Conservation (phyloP, 352 stramenopile genomes). For the Globisporangium cystogenes region DNA sequence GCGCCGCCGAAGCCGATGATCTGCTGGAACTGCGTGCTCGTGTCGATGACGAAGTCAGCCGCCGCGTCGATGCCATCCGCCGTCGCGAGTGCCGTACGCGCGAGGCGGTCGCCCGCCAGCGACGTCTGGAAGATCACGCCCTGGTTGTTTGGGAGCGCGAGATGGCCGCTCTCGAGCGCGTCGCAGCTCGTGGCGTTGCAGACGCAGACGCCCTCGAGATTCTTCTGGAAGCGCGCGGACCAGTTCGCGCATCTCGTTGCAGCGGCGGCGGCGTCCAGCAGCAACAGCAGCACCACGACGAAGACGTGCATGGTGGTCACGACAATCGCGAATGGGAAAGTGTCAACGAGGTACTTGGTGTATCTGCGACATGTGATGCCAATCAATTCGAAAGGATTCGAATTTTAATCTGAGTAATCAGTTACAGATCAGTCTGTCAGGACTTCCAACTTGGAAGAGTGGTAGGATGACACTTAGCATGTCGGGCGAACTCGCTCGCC, state of each 20-base stretch:
- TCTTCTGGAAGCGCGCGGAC: constrained; percentile 32
- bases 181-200: constrained; percentile 50
- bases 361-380: too few species aligned
- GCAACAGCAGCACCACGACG: neutral
- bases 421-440: too few species aligned
- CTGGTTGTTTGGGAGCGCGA: constrained; percentile 26
- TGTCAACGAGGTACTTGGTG: too few species aligned
- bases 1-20: constrained; percentile 88
- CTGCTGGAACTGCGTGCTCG: constrained; percentile 50
- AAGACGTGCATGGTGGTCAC: neutral
- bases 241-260: constrained; percentile 17
- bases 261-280: neutral
- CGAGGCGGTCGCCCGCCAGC: constrained; percentile 39
- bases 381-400: too few species aligned
- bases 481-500: constrained; percentile 16
- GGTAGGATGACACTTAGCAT: too few species aligned
- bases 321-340: neutral
- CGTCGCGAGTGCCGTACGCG: constrained; percentile 24
- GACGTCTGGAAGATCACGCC: constrained; percentile 44
- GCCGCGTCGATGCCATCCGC: constrained; percentile 7
- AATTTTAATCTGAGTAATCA: too few species aligned
- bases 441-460: too few species aligned
- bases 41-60: constrained; percentile 45
- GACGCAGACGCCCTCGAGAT: constrained; percentile 47
- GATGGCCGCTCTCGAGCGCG: constrained; percentile 38